Conservation (phyloP, 805 yeast species). For the Candida jianshihensis region DNA sequence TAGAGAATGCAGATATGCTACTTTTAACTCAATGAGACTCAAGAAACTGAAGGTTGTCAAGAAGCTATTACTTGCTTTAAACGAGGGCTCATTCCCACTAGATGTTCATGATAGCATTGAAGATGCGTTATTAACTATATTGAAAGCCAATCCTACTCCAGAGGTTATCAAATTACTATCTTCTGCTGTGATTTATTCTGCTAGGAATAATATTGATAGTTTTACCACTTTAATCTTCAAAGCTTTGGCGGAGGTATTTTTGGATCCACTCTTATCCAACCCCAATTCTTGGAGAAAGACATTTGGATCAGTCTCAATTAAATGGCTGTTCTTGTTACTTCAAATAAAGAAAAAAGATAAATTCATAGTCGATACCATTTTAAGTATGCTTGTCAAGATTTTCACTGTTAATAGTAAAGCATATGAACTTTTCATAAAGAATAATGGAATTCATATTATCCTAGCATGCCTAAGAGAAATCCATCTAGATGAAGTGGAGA, state of each 20-base stretch:
- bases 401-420: slow-evolving; percentile 41
- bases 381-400: slow-evolving; percentile 44
- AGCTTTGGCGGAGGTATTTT: slow-evolving; percentile 23
- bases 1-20: slow-evolving; percentile 42
- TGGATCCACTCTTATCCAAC: slow-evolving; percentile 33
- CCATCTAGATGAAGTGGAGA: slow-evolving; percentile 25
- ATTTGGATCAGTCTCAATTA: slow-evolving; percentile 52
- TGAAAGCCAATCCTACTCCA: slow-evolving; percentile 42
- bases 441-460: slow-evolving; percentile 44
- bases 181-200: slow-evolving; percentile 43
- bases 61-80: slow-evolving; percentile 22
- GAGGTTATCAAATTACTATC: slow-evolving; percentile 49
- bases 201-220: slow-evolving; percentile 25
- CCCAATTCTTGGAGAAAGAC: slow-evolving; percentile 37
- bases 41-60: slow-evolving; percentile 43
- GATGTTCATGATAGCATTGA: slow-evolving; percentile 31
- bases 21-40: slow-evolving; percentile 46
- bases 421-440: slow-evolving; percentile 42
- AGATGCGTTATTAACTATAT: slow-evolving; percentile 32
- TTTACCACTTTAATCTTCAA: slow-evolving; percentile 25
- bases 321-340: slow-evolving; percentile 56
- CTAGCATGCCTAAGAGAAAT: slow-evolving; percentile 39
- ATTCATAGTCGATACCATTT: slow-evolving; percentile 21
- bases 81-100: slow-evolving; percentile 26
- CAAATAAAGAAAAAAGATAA: slow-evolving; percentile 30